Evolutionary conservation across 192 early-diverging fungal species (phyloP).

Genomic region (Rhizoclosmatium sp.): DNA sequence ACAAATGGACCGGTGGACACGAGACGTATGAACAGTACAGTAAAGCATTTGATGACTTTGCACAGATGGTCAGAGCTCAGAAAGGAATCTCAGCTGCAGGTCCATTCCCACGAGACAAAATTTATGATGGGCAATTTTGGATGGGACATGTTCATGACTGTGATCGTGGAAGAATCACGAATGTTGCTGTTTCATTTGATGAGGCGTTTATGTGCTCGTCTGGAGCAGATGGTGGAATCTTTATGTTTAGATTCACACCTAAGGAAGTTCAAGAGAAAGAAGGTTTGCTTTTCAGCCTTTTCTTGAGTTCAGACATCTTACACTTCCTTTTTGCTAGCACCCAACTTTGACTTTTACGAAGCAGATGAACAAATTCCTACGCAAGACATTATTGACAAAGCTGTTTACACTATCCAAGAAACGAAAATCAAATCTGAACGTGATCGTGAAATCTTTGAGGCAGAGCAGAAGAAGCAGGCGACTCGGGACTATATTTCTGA

Average conservation of each 20-base stretch:
- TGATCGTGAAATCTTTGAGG: constrained; percentile 62
- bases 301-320: neutral
- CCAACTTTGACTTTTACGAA: constrained; percentile 18
- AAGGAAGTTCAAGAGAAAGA: constrained; percentile 49
- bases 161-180: constrained; percentile 48
- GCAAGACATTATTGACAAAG: constrained; percentile 61
- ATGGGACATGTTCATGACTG: constrained; percentile 62
- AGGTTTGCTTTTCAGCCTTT: constrained; percentile 20
- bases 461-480: constrained; percentile 64
- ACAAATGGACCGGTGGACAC: constrained; percentile 52
- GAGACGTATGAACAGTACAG: constrained; percentile 54
- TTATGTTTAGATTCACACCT: constrained; percentile 52
- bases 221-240: constrained; percentile 64
- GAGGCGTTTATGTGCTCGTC: constrained; percentile 56
- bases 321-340: neutral
- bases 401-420: constrained; percentile 65
- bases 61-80: constrained; percentile 22
- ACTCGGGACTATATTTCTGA: constrained; percentile 56
- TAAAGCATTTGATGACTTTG: constrained; percentile 37
- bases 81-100: constrained; percentile 25
- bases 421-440: constrained; percentile 65
- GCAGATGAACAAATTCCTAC: constrained; percentile 27
- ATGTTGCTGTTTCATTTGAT: constrained; percentile 56
- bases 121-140: constrained; percentile 58
- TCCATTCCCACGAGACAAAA: constrained; percentile 2